Evolutionary conservation across 192 early-diverging fungal genomes (phyloP).

Genomic region (Coemansia reversa): DNA sequence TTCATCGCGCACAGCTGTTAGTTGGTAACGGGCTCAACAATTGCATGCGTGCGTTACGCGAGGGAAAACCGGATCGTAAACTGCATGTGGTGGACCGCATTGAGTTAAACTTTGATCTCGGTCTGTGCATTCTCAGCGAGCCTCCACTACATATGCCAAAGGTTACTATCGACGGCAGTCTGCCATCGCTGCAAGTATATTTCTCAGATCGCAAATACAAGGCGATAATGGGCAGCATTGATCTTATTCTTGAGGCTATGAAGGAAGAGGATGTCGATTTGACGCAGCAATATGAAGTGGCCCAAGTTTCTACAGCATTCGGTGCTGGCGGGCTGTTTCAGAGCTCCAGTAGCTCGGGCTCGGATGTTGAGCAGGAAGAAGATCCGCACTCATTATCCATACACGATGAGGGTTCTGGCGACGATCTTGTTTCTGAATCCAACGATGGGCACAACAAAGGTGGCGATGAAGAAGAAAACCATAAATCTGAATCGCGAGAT

Average conservation of each 20-base stretch:
- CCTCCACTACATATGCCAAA: constrained; percentile 67
- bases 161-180: constrained; percentile 72
- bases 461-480: constrained; percentile 1
- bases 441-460: not conserved
- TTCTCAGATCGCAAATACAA: constrained; percentile 94
- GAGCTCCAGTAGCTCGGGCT: not conserved
- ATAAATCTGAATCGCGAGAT: not conserved
- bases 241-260: constrained; percentile 61
- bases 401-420: not conserved
- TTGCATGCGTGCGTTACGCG: constrained; percentile 68
- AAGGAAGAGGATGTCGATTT: constrained; percentile 50
- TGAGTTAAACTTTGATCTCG: constrained; percentile 76
- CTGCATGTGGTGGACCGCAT: constrained; percentile 88
- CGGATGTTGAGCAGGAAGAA: constrained; percentile 5
- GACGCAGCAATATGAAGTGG: constrained; percentile 46
- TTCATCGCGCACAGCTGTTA: constrained; percentile 79
- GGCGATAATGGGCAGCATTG: constrained; percentile 78
- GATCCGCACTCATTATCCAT: not conserved
- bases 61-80: constrained; percentile 49
- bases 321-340: constrained; percentile 39
- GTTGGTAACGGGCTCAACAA: constrained; percentile 72
- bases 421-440: constrained; percentile 3
- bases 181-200: constrained; percentile 84
- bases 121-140: constrained; percentile 82
- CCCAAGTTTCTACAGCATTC: constrained; percentile 32